A percentile compares a stretch with the other conserved stretches of the same genome.
Conservation (phyloP, 2,329 filamentous ascomycete species). For the Chaetomium sp. region DNA sequence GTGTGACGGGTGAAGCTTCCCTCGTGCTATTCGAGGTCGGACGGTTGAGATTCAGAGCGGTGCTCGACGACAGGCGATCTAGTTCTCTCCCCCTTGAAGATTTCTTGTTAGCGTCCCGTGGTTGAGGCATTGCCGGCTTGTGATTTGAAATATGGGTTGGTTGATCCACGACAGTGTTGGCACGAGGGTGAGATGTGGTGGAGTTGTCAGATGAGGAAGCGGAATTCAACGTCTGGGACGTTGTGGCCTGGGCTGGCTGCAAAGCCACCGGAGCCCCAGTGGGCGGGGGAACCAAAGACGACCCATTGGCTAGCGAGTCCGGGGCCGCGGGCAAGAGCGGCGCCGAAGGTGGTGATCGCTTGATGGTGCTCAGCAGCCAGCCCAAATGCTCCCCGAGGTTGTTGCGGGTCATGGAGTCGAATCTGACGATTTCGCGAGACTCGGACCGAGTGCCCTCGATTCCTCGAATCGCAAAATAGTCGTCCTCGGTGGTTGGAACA, state of each 20-base stretch:
- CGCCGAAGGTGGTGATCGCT: conserved; percentile 33
- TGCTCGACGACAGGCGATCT: conserved; percentile 40
- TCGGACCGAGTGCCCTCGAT: conserved; percentile 22
- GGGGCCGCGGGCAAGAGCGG: conserved; percentile 32
- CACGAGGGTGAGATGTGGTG: not conserved
- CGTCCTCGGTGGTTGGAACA: not conserved
- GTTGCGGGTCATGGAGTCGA: conserved; percentile 56
- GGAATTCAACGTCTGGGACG: not conserved
- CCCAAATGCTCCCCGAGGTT: conserved; percentile 52
- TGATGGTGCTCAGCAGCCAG: conserved; percentile 48
- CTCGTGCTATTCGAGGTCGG: conserved; percentile 38
- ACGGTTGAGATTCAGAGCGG: conserved; percentile 31
- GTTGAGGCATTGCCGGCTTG: not conserved
- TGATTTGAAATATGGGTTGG: not conserved
- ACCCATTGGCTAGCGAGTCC: conserved; percentile 16
- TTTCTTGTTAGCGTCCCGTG: conserved; percentile 20
- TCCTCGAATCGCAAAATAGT: conserved; percentile 1
- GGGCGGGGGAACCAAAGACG: not conserved
- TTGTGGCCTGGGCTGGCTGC: not conserved
- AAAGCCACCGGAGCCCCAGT: conserved; percentile 6
- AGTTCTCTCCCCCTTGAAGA: conserved; percentile 32
- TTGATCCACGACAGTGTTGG: not conserved
- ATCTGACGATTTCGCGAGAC: conserved; percentile 31
- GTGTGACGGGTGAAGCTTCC: conserved; percentile 38
- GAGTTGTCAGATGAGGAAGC: not conserved